Evolutionary conservation across 2,329 filamentous ascomycete species (phyloP).

Genomic region (Pseudocercospora musae): DNA sequence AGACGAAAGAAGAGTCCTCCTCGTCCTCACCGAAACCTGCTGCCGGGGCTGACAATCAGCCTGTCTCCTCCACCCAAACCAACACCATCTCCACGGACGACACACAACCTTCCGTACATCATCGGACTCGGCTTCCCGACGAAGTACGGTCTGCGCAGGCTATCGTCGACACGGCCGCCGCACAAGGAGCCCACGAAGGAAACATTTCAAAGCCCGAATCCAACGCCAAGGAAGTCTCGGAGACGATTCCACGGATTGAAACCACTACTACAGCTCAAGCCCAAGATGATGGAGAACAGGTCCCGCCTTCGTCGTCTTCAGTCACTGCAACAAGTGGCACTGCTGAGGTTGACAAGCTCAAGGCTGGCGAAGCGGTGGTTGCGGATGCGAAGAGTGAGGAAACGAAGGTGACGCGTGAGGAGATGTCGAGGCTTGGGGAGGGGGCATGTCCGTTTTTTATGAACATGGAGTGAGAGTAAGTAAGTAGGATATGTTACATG

Average conservation of each 20-base stretch:
- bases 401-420: slow-evolving; percentile 36
- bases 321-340: no score
- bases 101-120: neutral
- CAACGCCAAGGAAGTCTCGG: slow-evolving; percentile 22
- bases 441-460: slow-evolving; percentile 39
- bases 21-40: slow-evolving; percentile 18
- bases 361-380: slow-evolving; percentile 40
- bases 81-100: neutral
- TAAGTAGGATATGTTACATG: no score
- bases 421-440: slow-evolving; percentile 36
- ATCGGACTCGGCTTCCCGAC: neutral
- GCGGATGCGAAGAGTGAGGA: slow-evolving; percentile 33
- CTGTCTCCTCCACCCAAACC: neutral
- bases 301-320: no score
- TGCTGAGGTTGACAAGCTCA: slow-evolving; percentile 34
- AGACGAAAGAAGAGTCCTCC: no score
- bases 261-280: slow-evolving; percentile 1
- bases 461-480: slow-evolving; percentile 40
- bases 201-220: slow-evolving; percentile 21
- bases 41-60: no score
- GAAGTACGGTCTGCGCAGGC: slow-evolving; percentile 7
- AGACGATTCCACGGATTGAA: slow-evolving; percentile 3
- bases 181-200: slow-evolving; percentile 17
- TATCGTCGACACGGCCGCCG: slow-evolving; percentile 25
- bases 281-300: neutral